These are phyloP conservation scores for Solanum hybrid DNA, from an alignment of 305 asterid genomes.

Conservation along the genomic window DNA sequence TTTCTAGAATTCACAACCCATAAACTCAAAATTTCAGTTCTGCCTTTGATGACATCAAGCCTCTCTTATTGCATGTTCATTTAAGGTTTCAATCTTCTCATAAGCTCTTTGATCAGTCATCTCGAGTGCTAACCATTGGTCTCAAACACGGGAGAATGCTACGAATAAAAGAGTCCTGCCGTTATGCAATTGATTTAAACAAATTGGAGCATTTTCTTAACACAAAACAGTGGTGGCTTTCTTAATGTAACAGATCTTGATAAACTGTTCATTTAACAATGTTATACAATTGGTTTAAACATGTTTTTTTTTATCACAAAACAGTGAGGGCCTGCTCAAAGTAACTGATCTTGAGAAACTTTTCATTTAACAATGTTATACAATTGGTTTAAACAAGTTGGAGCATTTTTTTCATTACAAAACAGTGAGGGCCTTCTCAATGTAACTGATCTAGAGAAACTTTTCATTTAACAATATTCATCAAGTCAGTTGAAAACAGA, in stretches of 20 bases:
- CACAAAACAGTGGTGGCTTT: neutral
- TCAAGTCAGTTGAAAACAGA: neutral
- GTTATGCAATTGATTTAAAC: neutral
- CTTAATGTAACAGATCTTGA: neutral
- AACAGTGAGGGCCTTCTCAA: neutral
- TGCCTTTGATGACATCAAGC: neutral
- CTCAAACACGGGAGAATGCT: neutral
- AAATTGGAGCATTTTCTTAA: neutral
- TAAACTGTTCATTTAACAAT: neutral
- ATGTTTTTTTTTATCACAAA: neutral
- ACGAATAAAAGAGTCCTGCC: neutral
- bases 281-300: neutral
- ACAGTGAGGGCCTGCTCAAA: neutral
- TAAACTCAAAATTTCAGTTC: neutral
- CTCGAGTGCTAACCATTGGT: neutral
- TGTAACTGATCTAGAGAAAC: neutral
- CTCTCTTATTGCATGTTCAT: neutral
- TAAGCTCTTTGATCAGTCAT: neutral
- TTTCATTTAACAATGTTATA: neutral
- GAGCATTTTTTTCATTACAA: neutral
- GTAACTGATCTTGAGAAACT: neutral
- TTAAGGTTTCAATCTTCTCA: neutral
- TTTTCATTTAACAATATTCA: neutral
- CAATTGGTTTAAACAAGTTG: neutral
- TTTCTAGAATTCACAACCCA: neutral